Percentiles rank a stretch among this genome's conserved stretches.
These are phyloP conservation scores for Pichia sp. DNA, from an alignment of 1,139 yeast genomes.

Conservation along the genomic window DNA sequence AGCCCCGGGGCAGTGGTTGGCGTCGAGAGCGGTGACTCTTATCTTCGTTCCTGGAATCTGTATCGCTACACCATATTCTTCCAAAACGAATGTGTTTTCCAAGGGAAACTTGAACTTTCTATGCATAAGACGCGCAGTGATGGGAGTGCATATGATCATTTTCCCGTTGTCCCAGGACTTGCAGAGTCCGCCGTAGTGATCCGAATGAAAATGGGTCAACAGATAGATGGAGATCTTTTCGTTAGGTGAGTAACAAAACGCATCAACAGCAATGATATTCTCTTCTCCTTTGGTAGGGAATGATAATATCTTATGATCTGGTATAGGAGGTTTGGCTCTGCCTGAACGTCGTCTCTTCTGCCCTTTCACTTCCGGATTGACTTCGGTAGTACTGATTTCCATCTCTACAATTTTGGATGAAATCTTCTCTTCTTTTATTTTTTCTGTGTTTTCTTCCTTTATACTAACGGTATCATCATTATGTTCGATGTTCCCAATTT, in stretches of 20 bases:
- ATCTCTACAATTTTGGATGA: no score
- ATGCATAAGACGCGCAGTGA: conserved; percentile 51
- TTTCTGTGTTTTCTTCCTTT: not conserved
- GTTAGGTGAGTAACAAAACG: conserved; percentile 55
- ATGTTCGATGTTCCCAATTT: no score
- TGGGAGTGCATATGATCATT: conserved; percentile 63
- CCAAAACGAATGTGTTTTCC: conserved; percentile 44
- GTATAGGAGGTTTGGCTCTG: conserved; percentile 42
- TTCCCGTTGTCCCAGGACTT: conserved; percentile 67
- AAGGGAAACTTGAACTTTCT: conserved; percentile 13
- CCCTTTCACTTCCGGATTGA: conserved; percentile 5
- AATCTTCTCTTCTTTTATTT: conserved; percentile 1
- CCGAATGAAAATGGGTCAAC: conserved; percentile 84
- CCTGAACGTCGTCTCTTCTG: conserved; percentile 30
- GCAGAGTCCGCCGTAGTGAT: conserved; percentile 84
- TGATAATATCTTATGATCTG: conserved; percentile 49
- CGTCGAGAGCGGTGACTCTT: conserved; percentile 64
- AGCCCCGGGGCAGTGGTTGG: conserved; percentile 97
- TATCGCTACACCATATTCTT: conserved; percentile 25
- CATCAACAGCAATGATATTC: conserved; percentile 57
- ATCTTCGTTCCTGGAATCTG: conserved; percentile 44
- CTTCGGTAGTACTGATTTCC: no score
- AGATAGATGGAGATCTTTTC: conserved; percentile 49
- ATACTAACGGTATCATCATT: not conserved
- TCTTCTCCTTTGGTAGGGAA: conserved; percentile 34